Percentiles rank a stretch among this genome's conserved stretches.
Conservation (phyloP, 83 land plant genomes). For the Isoetes engelmannii region DNA sequence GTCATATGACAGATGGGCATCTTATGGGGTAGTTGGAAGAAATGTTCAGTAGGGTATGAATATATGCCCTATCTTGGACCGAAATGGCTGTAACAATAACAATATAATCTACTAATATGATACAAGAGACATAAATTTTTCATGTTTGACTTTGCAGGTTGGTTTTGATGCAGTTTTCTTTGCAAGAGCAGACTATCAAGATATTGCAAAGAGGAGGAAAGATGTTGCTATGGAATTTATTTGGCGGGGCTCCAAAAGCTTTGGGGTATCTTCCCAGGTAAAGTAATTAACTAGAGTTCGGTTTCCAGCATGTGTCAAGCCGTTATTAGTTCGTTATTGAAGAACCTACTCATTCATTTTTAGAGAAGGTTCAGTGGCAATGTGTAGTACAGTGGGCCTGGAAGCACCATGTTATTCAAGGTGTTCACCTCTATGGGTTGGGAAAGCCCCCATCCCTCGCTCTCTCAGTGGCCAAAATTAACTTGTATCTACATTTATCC, state of each 20-base stretch:
- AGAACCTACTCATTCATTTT: background rate
- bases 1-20: too few relatives aligned
- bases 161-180: slow-evolving; percentile 81
- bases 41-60: too few relatives aligned
- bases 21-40: too few relatives aligned
- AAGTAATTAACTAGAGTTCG: background rate
- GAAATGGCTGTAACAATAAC: too few relatives aligned
- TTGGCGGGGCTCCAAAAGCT: slow-evolving; percentile 78
- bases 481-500: too few relatives aligned
- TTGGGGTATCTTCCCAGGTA: slow-evolving; percentile 73
- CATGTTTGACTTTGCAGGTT: slow-evolving; percentile 33
- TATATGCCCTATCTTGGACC: too few relatives aligned
- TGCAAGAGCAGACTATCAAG: slow-evolving; percentile 89
- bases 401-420: background rate
- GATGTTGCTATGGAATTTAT: slow-evolving; percentile 70
- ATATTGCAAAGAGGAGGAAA: slow-evolving; percentile 47
- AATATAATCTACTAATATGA: too few relatives aligned
- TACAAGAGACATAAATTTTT: background rate
- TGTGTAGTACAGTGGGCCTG: too few relatives aligned
- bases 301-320: background rate
- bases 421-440: background rate
- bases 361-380: background rate
- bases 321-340: background rate
- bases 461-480: background rate
- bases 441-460: background rate